Percentiles rank a stretch among this genome's conserved stretches.
Evolutionary conservation across 768 basidiomycete genomes (phyloP).

Genomic region (Pseudohyphozyma bogoriensis): DNA sequence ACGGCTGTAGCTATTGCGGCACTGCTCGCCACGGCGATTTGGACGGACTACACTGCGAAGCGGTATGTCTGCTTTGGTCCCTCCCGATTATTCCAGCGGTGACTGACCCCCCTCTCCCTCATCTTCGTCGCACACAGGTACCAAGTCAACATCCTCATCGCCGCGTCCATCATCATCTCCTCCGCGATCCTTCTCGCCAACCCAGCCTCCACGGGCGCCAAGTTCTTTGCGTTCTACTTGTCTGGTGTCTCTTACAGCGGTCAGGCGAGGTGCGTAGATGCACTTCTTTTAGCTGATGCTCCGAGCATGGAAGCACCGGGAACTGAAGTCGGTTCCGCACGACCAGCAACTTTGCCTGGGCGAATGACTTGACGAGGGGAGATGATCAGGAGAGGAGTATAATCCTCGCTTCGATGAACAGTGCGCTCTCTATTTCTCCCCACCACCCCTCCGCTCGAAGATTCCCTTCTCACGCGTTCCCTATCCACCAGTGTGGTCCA

Average conservation of each 20-base stretch:
- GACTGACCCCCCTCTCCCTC: too few species aligned
- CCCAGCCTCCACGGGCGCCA: constrained; percentile 35
- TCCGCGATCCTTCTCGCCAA: constrained; percentile 37
- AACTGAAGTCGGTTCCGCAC: background rate
- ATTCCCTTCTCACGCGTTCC: background rate
- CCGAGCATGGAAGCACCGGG: background rate
- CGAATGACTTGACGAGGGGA: constrained; percentile 64
- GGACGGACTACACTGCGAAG: constrained; percentile 48
- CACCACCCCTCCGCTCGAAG: too few species aligned
- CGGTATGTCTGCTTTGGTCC: too few species aligned
- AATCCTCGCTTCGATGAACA: constrained; percentile 66
- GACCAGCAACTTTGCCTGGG: constrained; percentile 62
- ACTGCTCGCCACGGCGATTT: constrained; percentile 39
- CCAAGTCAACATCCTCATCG: constrained; percentile 59
- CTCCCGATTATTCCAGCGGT: too few species aligned
- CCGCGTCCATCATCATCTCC: constrained; percentile 55
- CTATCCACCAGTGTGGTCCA: background rate
- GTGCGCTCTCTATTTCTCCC: background rate
- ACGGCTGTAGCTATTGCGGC: constrained; percentile 31
- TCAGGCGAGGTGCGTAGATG: constrained; percentile 43
- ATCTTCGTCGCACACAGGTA: too few species aligned
- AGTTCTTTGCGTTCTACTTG: constrained; percentile 65
- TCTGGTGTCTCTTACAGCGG: constrained; percentile 52
- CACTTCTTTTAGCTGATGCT: background rate
- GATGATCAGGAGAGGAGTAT: constrained; percentile 60